A percentile compares a stretch with the other conserved stretches of the same genome.
phyloP scores from a whole-genome alignment of 352 stramenopile species.

The Phytophthora tentaculata region DNA sequence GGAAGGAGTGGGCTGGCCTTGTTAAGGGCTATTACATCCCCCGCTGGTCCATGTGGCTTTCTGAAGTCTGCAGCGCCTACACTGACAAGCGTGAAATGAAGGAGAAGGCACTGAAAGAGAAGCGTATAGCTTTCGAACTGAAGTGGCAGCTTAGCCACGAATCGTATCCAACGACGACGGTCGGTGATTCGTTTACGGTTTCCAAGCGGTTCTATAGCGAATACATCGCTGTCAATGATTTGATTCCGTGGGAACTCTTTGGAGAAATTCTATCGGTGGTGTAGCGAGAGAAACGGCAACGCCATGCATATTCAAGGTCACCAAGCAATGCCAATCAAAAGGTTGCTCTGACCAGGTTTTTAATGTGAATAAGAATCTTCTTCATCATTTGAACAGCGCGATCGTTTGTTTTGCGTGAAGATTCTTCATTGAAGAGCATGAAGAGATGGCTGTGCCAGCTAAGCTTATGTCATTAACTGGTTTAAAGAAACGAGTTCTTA shows the following conservation, averaged over 20 bases:
- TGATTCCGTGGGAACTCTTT: slow-evolving; percentile 26
- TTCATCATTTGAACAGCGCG: too few relatives aligned
- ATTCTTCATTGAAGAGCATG: too few relatives aligned
- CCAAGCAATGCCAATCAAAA: too few relatives aligned
- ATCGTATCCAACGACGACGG: slow-evolving; percentile 47
- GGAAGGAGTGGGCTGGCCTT: slow-evolving; percentile 80
- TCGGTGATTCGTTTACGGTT: slow-evolving; percentile 53
- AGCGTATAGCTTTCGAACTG: slow-evolving; percentile 64
- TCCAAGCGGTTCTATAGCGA: slow-evolving; percentile 61
- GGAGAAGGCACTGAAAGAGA: slow-evolving; percentile 43
- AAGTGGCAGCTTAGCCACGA: slow-evolving; percentile 72
- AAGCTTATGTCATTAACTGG: too few relatives aligned
- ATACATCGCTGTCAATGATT: slow-evolving; percentile 40
- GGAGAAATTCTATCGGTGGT: slow-evolving; percentile 5
- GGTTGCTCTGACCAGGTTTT: too few relatives aligned
- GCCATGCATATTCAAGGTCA: too few relatives aligned
- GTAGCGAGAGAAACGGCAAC: too few relatives aligned
- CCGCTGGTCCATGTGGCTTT: slow-evolving; percentile 81
- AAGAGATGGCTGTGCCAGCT: too few relatives aligned
- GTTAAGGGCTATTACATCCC: slow-evolving; percentile 70
- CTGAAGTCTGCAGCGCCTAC: slow-evolving; percentile 70
- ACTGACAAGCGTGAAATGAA: slow-evolving; percentile 61
- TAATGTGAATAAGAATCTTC: too few relatives aligned
- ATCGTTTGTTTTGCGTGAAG: too few relatives aligned
- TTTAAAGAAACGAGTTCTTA: too few relatives aligned